Percentiles rank a stretch among this genome's conserved stretches.
Conservation (phyloP, 1,284 basidiomycete species). For the Gymnopus androsaceus region DNA sequence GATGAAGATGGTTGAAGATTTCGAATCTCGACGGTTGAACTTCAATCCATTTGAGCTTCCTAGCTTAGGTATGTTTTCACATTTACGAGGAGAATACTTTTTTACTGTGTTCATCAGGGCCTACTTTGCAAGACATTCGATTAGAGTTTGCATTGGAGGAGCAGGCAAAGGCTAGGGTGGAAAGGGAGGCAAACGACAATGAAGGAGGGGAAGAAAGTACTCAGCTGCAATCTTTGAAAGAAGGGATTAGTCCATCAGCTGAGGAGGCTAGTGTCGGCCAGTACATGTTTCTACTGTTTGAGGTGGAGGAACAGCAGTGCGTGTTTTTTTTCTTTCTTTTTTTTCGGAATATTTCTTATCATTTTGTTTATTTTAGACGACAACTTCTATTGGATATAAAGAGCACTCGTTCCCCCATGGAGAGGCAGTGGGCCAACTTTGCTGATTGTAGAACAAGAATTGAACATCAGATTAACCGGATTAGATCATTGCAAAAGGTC, state of each 20-base stretch:
- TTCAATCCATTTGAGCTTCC: background rate
- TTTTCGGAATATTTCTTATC: background rate
- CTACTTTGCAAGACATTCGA: too few relatives aligned
- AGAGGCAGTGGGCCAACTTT: background rate
- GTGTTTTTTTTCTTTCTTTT: background rate
- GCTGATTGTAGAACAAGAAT: background rate
- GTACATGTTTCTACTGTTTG: background rate
- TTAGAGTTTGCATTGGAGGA: background rate
- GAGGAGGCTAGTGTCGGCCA: background rate
- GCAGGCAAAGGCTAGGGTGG: background rate
- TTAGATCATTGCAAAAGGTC: background rate
- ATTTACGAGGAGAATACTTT: too few relatives aligned
- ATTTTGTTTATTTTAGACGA: background rate
- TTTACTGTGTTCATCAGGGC: too few relatives aligned
- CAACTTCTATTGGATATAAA: background rate
- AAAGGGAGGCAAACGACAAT: background rate
- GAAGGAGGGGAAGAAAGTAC: too few relatives aligned
- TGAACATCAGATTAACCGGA: background rate
- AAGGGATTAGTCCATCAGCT: too few relatives aligned
- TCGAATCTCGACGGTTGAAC: background rate
- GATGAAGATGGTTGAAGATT: background rate
- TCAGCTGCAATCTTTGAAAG: too few relatives aligned
- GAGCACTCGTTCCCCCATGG: background rate
- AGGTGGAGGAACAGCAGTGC: slow-evolving; percentile 7
- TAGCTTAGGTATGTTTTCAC: background rate